Percentiles rank a stretch among this genome's conserved stretches.
phyloP scores from a whole-genome alignment of 805 yeast species.

The Pichia cabralensis region DNA sequence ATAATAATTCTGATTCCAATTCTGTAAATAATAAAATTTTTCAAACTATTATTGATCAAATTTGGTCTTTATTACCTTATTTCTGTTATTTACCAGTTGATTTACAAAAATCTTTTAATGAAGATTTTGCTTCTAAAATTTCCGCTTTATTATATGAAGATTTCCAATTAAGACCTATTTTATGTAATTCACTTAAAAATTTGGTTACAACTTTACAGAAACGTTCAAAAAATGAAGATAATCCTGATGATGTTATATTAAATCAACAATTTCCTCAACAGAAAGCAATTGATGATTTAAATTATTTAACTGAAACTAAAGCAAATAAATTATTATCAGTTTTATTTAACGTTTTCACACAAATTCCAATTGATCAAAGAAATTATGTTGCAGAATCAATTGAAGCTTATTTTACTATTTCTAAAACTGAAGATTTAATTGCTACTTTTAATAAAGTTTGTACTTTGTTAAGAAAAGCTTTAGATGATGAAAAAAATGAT shows the following conservation, averaged over 20 bases:
- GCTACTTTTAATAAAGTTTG: constrained; percentile 82
- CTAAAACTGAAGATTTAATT: constrained; percentile 55
- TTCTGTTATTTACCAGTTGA: constrained; percentile 85
- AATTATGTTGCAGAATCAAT: constrained; percentile 81
- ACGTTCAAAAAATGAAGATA: constrained; percentile 42
- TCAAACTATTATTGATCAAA: constrained; percentile 78
- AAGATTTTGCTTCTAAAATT: constrained; percentile 66
- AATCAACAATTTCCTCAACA: constrained; percentile 51
- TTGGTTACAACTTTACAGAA: constrained; percentile 52
- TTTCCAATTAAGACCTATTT: constrained; percentile 65
- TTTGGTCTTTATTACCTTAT: constrained; percentile 85
- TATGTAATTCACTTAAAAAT: constrained; percentile 72
- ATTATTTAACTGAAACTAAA: constrained; percentile 47
- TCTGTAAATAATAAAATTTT: constrained; percentile 70
- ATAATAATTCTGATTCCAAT: constrained; percentile 33
- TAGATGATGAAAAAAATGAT: constrained; percentile 44
- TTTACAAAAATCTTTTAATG: constrained; percentile 51
- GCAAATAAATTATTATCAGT: constrained; percentile 77
- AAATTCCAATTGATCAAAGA: constrained; percentile 75
- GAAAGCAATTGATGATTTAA: constrained; percentile 46
- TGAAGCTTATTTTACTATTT: constrained; percentile 65
- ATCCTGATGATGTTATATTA: constrained; percentile 52
- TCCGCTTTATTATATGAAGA: constrained; percentile 67
- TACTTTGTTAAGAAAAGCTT: constrained; percentile 60
- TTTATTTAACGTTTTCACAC: constrained; percentile 85